Percentiles rank a stretch among this genome's conserved stretches.
Conservation (phyloP, 2,329 filamentous ascomycete genomes). For the Cercospora zeae-maydis region DNA sequence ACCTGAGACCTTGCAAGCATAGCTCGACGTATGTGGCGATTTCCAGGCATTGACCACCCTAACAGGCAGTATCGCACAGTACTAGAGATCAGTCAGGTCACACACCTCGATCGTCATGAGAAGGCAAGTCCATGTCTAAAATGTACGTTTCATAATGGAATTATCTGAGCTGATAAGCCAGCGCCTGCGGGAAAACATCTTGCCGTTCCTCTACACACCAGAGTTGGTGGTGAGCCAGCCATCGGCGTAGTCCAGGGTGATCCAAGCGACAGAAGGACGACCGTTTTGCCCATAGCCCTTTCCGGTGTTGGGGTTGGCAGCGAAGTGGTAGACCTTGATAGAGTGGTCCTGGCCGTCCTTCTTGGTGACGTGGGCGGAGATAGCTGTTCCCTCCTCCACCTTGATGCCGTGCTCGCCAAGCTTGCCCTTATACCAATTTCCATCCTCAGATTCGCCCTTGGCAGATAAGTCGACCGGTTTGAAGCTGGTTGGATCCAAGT, state of each 20-base stretch:
- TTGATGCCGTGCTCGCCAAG: not conserved
- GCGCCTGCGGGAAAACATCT: no score
- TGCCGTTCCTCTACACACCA: not conserved
- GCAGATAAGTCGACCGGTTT: not conserved
- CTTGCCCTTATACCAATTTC: not conserved
- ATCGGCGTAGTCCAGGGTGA: not conserved
- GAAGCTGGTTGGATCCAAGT: not conserved
- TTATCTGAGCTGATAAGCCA: not conserved
- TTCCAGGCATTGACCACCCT: no score
- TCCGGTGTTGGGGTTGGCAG: not conserved
- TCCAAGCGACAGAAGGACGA: not conserved
- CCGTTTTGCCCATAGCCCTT: not conserved
- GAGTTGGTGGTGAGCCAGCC: not conserved
- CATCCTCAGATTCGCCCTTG: not conserved
- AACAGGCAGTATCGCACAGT: no score
- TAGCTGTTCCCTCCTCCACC: not conserved
- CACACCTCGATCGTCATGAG: no score
- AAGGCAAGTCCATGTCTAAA: no score
- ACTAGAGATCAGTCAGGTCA: no score
- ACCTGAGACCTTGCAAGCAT: no score
- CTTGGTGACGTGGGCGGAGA: not conserved
- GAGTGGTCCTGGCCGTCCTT: not conserved
- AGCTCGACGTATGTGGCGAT: no score
- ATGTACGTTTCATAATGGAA: not conserved
- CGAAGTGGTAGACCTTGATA: not conserved